phyloP scores from a whole-genome alignment of 495 filamentous ascomycete species.

The Penicillium herquei region DNA sequence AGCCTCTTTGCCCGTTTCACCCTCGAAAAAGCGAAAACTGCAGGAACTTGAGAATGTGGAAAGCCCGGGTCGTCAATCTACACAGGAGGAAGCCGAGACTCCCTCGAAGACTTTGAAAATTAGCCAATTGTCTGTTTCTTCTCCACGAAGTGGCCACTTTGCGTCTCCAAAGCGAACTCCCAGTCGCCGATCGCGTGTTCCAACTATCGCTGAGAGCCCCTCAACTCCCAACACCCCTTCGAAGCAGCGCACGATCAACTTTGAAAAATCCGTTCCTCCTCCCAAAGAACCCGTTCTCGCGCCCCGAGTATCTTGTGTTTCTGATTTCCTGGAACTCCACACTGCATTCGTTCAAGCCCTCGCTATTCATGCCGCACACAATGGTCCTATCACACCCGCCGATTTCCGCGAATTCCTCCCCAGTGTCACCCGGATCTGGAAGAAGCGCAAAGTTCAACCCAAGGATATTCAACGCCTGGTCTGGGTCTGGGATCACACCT shows the following conservation, averaged over 20 bases:
- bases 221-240: slow-evolving; percentile 28
- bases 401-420: slow-evolving; percentile 42
- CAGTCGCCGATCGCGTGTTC: slow-evolving; percentile 16
- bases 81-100: slow-evolving; percentile 25
- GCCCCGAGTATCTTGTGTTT: slow-evolving; percentile 30
- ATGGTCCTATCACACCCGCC: slow-evolving; percentile 34
- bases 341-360: slow-evolving; percentile 40
- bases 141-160: slow-evolving; percentile 41
- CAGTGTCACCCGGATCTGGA: slow-evolving; percentile 44
- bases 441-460: slow-evolving; percentile 45
- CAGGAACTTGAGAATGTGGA: slow-evolving; percentile 41
- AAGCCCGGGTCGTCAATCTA: slow-evolving; percentile 11
- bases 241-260: slow-evolving; percentile 32
- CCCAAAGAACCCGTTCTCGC: slow-evolving; percentile 14
- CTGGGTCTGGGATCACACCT: slow-evolving; percentile 38
- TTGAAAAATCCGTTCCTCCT: slow-evolving; percentile 10
- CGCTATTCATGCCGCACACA: slow-evolving; percentile 42
- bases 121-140: slow-evolving; percentile 36
- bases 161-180: slow-evolving; percentile 24
- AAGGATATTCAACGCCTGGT: slow-evolving; percentile 46
- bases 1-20: slow-evolving; percentile 31
- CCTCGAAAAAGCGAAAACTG: slow-evolving; percentile 49
- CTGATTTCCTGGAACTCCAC: slow-evolving; percentile 39
- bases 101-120: slow-evolving; percentile 45
- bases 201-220: slow-evolving; percentile 11